These are phyloP conservation scores for Fusarium azukiicola DNA, from an alignment of 2,329 filamentous ascomycete species.

Conservation along the genomic window DNA sequence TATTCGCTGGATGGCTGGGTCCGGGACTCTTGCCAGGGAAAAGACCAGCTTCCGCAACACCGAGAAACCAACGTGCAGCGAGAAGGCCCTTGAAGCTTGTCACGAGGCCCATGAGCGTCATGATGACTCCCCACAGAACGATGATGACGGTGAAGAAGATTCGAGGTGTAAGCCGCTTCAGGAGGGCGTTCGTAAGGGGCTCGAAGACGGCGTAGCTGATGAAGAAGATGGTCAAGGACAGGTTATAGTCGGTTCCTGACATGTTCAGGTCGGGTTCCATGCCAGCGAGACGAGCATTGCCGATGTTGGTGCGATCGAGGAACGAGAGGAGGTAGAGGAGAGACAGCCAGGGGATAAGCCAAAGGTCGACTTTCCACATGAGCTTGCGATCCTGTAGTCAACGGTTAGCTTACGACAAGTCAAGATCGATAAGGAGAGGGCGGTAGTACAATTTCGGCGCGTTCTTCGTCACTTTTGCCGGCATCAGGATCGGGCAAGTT, in stretches of 20 bases:
- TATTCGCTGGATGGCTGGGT: too few species aligned
- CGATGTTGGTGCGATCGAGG: constrained; percentile 62
- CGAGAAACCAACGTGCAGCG: constrained; percentile 77
- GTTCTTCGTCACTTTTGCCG: neutral
- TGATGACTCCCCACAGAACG: constrained; percentile 72
- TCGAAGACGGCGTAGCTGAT: constrained; percentile 85
- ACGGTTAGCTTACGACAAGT: neutral
- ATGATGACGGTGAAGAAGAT: constrained; percentile 84
- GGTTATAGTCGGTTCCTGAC: constrained; percentile 75
- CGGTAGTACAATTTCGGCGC: neutral
- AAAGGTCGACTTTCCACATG: constrained; percentile 77
- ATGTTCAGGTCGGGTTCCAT: constrained; percentile 49
- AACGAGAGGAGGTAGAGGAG: constrained; percentile 78
- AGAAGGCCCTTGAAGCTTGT: constrained; percentile 68
- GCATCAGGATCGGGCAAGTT: neutral
- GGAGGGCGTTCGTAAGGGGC: constrained; percentile 81
- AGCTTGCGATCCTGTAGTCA: constrained; percentile 68
- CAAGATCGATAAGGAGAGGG: too few species aligned
- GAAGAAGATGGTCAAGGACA: constrained; percentile 82
- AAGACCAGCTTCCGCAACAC: constrained; percentile 83
- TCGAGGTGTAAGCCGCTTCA: constrained; percentile 82
- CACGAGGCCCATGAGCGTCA: constrained; percentile 73
- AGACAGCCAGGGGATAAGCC: constrained; percentile 78
- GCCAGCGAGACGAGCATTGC: constrained; percentile 70
- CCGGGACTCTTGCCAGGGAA: constrained; percentile 71